Evolutionary conservation across 2,329 filamentous ascomycete genomes (phyloP).

Genomic region (Epichloe baconii): DNA sequence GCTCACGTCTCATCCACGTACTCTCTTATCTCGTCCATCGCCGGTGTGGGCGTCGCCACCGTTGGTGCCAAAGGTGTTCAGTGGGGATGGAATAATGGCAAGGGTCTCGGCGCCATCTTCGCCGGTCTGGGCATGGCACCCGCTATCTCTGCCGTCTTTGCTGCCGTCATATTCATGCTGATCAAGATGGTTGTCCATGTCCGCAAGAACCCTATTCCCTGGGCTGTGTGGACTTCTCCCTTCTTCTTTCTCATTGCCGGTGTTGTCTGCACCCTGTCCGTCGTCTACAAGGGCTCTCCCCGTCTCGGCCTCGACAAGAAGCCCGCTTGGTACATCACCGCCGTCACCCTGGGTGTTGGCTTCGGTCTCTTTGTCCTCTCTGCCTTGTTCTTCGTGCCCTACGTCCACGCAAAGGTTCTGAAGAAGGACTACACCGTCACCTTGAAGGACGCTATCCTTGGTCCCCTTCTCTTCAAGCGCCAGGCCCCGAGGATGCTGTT

Average conservation of each 20-base stretch:
- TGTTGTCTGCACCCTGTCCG: slow-evolving; percentile 61
- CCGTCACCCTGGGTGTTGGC: slow-evolving; percentile 53
- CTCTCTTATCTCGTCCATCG: slow-evolving; percentile 53
- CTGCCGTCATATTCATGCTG: slow-evolving; percentile 53
- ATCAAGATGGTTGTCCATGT: slow-evolving; percentile 54
- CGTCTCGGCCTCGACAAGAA: slow-evolving; percentile 52
- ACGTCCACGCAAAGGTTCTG: slow-evolving; percentile 51
- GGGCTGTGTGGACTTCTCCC: slow-evolving; percentile 61
- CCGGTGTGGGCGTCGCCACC: slow-evolving; percentile 53
- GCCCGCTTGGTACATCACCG: slow-evolving; percentile 52
- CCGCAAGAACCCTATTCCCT: slow-evolving; percentile 56
- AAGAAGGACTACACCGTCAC: slow-evolving; percentile 53
- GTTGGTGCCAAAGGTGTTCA: slow-evolving; percentile 46
- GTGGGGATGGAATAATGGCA: slow-evolving; percentile 57
- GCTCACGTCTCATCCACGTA: slow-evolving; percentile 60
- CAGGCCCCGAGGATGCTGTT: slow-evolving; percentile 37
- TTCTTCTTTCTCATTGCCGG: slow-evolving; percentile 67
- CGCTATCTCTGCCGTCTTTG: slow-evolving; percentile 50
- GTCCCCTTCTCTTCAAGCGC: slow-evolving; percentile 52
- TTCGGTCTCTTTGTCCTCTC: slow-evolving; percentile 45
- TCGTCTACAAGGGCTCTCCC: slow-evolving; percentile 72
- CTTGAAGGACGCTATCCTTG: slow-evolving; percentile 48
- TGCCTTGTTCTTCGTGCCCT: slow-evolving; percentile 62
- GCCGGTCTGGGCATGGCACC: slow-evolving; percentile 61
- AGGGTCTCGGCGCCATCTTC: slow-evolving; percentile 60